These are phyloP conservation scores for Tuber melanosporum DNA, from an alignment of 495 filamentous ascomycete genomes.

Conservation along the genomic window DNA sequence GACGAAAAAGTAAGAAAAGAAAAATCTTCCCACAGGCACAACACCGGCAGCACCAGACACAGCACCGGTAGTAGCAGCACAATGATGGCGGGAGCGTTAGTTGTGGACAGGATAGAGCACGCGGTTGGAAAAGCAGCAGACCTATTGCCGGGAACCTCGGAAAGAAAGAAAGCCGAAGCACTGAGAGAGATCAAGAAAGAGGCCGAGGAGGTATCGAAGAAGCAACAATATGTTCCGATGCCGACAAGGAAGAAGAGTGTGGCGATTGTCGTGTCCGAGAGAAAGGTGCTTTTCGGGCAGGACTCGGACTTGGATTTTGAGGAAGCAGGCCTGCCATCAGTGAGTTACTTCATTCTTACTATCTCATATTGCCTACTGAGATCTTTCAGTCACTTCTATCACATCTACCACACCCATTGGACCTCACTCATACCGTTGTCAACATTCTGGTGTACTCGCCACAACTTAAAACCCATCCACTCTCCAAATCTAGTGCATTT, in stretches of 20 bases:
- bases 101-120: conserved; percentile 11
- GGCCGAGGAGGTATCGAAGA: conserved; percentile 15
- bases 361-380: neutral
- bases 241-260: conserved; percentile 26
- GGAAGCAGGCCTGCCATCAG: conserved; percentile 29
- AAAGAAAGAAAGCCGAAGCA: conserved; percentile 3
- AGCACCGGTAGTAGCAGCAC: conserved; percentile 4
- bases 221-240: conserved; percentile 27
- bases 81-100: conserved; percentile 13
- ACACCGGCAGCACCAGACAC: conserved; percentile 9
- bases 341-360: conserved; percentile 11
- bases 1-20: conserved; percentile 20
- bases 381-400: conserved; percentile 30
- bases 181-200: conserved; percentile 19
- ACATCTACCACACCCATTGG: conserved; percentile 28
- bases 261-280: conserved; percentile 33
- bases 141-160: conserved; percentile 12
- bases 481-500: conserved; percentile 6
- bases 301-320: conserved; percentile 35
- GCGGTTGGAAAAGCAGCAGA: conserved; percentile 16
- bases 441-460: conserved; percentile 38
- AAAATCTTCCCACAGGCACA: neutral
- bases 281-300: conserved; percentile 33
- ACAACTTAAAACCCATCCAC: conserved; percentile 30
- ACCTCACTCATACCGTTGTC: conserved; percentile 20